A percentile compares a stretch with the other conserved stretches of the same genome.
phyloP scores from a whole-genome alignment of 1,284 basidiomycete species.

The Microbotryum violaceum region DNA sequence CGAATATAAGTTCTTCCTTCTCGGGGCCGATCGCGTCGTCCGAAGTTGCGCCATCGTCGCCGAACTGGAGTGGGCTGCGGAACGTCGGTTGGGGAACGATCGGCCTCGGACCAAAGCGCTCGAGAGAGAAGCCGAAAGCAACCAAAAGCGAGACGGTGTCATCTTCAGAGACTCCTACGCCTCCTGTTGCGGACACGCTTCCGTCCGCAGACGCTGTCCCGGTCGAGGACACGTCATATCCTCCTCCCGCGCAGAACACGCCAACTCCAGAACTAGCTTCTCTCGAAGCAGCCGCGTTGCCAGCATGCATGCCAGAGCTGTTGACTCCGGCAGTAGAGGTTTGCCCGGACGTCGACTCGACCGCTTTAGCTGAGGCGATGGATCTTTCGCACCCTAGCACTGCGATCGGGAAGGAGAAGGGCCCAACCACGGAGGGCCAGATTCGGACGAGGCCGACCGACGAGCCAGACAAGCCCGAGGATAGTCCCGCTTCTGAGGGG shows the following conservation, averaged over 20 bases:
- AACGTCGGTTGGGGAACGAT: background rate
- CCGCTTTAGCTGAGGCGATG: slow-evolving; percentile 19
- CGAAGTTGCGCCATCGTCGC: background rate
- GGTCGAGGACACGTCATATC: too few relatives aligned
- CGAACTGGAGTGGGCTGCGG: background rate
- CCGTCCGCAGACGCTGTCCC: too few relatives aligned
- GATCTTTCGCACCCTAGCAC: too few relatives aligned
- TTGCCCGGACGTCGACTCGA: slow-evolving; percentile 8
- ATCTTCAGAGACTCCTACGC: too few relatives aligned
- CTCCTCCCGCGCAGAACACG: too few relatives aligned
- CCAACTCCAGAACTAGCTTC: too few relatives aligned
- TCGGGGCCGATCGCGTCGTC: background rate
- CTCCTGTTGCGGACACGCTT: too few relatives aligned
- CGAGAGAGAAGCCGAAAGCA: too few relatives aligned
- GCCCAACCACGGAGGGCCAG: background rate
- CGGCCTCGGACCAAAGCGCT: too few relatives aligned
- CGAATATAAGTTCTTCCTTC: background rate
- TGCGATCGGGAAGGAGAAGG: background rate
- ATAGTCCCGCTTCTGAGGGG: background rate
- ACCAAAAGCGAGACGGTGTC: too few relatives aligned
- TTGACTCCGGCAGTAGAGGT: slow-evolving; percentile 17
- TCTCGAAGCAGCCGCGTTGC: too few relatives aligned
- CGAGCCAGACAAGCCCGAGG: background rate
- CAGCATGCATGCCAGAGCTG: background rate
- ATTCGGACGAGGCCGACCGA: background rate